Evolutionary conservation across 805 yeast genomes (phyloP).

Genomic region (Yamadazyma paraphyllophila): DNA sequence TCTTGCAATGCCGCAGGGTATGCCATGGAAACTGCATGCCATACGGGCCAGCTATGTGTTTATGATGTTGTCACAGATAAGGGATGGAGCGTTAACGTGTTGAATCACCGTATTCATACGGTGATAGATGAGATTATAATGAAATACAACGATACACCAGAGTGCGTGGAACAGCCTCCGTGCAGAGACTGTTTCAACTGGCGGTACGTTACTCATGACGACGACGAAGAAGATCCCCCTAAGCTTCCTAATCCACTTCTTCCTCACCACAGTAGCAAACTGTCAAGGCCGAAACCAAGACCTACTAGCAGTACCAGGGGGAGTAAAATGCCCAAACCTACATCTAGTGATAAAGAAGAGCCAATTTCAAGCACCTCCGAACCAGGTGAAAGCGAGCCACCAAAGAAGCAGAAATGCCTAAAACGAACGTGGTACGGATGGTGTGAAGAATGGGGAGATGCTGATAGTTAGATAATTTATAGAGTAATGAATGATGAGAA

Average conservation of each 20-base stretch:
- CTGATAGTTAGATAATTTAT: constrained; percentile 16
- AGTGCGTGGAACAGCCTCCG: constrained; percentile 71
- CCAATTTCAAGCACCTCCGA: constrained; percentile 3
- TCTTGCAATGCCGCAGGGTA: constrained; percentile 90
- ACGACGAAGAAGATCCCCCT: constrained; percentile 38
- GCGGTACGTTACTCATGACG: constrained; percentile 62
- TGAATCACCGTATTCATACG: constrained; percentile 86
- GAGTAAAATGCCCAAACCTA: constrained; percentile 9
- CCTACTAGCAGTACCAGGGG: constrained; percentile 7
- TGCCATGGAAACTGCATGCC: constrained; percentile 96
- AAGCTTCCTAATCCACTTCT: constrained; percentile 35
- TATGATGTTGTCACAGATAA: constrained; percentile 86
- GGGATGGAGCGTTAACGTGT: constrained; percentile 88
- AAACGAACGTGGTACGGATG: constrained; percentile 69
- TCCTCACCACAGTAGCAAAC: constrained; percentile 16
- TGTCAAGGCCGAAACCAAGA: neutral
- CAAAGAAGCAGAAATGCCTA: constrained; percentile 43
- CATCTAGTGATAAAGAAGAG: neutral
- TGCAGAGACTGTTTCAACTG: constrained; percentile 91
- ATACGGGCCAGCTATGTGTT: constrained; percentile 80
- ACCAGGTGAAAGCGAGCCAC: constrained; percentile 21
- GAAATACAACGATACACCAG: constrained; percentile 73
- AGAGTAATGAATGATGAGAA: constrained; percentile 6
- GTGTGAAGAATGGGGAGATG: constrained; percentile 48
- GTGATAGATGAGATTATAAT: constrained; percentile 79